Percentiles rank a stretch among this genome's conserved stretches.
Conservation (phyloP, 2,329 filamentous ascomycete species). For the Emergomyces orientalis region DNA sequence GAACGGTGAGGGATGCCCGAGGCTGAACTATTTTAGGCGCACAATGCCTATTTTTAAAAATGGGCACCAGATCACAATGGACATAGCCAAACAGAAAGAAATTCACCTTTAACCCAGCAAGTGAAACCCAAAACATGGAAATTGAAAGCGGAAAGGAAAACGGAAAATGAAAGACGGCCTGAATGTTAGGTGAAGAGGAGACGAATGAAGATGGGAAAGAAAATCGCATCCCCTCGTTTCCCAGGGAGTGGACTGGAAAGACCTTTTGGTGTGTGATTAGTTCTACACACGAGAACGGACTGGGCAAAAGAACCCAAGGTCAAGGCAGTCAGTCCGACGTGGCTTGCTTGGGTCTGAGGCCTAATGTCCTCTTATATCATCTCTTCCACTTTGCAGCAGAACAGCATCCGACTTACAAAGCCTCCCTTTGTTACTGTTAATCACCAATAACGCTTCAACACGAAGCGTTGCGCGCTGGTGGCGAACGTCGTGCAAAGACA, state of each 20-base stretch:
- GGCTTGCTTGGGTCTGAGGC: not conserved
- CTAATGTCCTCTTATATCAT: not conserved
- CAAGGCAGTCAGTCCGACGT: not conserved
- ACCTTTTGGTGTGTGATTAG: not conserved
- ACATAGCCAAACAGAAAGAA: not conserved
- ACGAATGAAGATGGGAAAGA: not conserved
- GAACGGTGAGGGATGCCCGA: too few relatives aligned
- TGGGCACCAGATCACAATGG: too few relatives aligned
- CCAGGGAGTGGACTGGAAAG: not conserved
- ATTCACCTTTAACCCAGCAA: not conserved
- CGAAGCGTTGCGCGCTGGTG: not conserved
- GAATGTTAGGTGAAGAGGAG: not conserved
- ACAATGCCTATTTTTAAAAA: too few relatives aligned
- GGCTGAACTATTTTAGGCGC: too few relatives aligned
- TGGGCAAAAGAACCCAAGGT: not conserved
- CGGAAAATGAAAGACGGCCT: not conserved
- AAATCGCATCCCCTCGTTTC: not conserved
- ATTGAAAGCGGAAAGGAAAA: not conserved
- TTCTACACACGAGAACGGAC: not conserved
- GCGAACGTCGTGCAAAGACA: not conserved
- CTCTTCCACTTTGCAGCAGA: not conserved
- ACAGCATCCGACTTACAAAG: not conserved
- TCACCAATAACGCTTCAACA: constrained; percentile 2
- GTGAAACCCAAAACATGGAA: not conserved
- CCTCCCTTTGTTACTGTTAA: not conserved